Base-by-base conservation (phyloP, 1,139 yeast genomes). In the Sugiyamaella sp. region DNA sequence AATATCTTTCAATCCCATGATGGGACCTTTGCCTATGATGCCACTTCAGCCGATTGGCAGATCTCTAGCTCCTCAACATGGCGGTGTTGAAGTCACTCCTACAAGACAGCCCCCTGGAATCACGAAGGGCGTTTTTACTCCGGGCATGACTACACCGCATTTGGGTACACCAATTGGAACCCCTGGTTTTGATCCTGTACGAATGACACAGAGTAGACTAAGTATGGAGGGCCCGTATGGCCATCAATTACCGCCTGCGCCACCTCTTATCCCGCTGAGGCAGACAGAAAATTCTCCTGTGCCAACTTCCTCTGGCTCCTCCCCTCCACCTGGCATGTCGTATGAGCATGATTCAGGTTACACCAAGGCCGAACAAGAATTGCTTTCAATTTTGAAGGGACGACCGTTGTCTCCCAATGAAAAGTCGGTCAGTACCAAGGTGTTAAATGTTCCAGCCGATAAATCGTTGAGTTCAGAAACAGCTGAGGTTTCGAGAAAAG, bases 311-410 rank as follows among this genome's bases (percentile, higher is more conserved):
- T 24, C 29, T 24, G 5, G 9, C 29, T 6, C 35, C 35, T 29
- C 35, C 35, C 4, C 35, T 14, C 35, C 14, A 14, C 8, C n/a
- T 29, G 35, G 8, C 14, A n/a, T n/a, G n/a, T n/a, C n/a, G n/a
- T n/a, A n/a, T n/a, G n/a, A n/a, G n/a, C n/a, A 17, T 21, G 20
- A 32, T 17, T 8, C 38, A 8, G 21, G 19, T 17, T 27, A 19
- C 6, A 25, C 29, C 9, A 37, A 8, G 24, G 57, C 47, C 14
- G 56, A 53, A 24, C 44, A 40, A 27, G 54, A 55, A 12, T 27
- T 55, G 45, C 50, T 55, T 4, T 52, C 58, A 3, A 21, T 55
- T 10, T 42, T 55, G 27, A 53, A 45, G 27, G 56, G 54, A 19
- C 21, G 37, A 22, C 46, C 51, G 12, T 33, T 44, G 41, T n/a